Percentiles rank a stretch among this genome's conserved stretches.
phyloP scores from a whole-genome alignment of 2,329 filamentous ascomycete genomes.

The Albifimbria verrucaria region DNA sequence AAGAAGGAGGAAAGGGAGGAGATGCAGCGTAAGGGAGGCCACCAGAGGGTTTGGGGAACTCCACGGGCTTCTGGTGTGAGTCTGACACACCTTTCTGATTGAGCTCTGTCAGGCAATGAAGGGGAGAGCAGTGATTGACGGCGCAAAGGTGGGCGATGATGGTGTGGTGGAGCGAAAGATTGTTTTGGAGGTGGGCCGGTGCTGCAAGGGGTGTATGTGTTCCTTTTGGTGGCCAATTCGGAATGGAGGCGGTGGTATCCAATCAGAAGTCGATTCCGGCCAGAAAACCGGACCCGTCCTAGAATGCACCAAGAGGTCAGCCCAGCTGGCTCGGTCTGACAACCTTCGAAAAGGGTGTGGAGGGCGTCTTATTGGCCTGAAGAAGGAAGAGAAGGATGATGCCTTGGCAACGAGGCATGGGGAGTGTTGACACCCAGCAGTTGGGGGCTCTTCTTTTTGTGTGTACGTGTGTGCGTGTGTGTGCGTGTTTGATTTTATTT shows the following conservation, averaged over 20 bases:
- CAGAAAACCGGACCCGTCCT: background rate
- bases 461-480: too few relatives aligned
- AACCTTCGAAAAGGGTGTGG: background rate
- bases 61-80: background rate
- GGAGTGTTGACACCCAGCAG: too few relatives aligned
- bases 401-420: slow-evolving; percentile 11
- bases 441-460: too few relatives aligned
- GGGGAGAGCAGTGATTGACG: background rate
- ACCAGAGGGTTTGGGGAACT: background rate
- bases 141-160: background rate
- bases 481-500: too few relatives aligned
- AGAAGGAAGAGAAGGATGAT: slow-evolving; percentile 9
- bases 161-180: background rate
- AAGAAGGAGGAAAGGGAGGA: slow-evolving; percentile 10
- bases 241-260: background rate
- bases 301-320: background rate
- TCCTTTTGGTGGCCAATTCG: background rate
- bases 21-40: background rate
- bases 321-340: background rate
- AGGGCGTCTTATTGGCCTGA: slow-evolving; percentile 4
- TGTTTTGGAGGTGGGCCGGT: background rate
- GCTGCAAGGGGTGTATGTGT: background rate
- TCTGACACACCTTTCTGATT: background rate
- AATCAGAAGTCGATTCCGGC: background rate
- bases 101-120: background rate